phyloP scores from a whole-genome alignment of 2,329 filamentous ascomycete species.

The Triangularia setosa region DNA sequence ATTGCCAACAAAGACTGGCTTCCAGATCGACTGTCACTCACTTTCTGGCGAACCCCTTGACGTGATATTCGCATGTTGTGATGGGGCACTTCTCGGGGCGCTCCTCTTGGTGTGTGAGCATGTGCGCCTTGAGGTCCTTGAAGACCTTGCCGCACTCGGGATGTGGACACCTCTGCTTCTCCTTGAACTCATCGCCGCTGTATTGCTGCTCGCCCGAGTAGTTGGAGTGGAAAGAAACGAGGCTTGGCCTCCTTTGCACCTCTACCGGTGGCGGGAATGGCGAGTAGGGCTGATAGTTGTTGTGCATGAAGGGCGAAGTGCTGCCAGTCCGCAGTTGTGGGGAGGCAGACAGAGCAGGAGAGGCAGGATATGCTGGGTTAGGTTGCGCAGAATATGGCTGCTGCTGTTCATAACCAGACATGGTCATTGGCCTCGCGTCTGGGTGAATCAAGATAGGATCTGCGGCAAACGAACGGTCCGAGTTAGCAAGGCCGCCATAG shows the following conservation, averaged over 20 bases:
- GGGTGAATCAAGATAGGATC: conserved; percentile 56
- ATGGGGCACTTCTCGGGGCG: conserved; percentile 94
- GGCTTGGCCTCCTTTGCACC: conserved; percentile 60
- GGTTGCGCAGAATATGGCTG: conserved; percentile 43
- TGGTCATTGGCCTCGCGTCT: conserved; percentile 46
- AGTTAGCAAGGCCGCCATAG: conserved; percentile 34
- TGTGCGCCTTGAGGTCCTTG: conserved; percentile 90
- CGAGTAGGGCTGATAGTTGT: conserved; percentile 48
- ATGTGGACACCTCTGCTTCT: conserved; percentile 72
- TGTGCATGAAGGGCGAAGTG: conserved; percentile 62
- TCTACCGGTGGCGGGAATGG: conserved; percentile 48
- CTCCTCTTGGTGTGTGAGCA: conserved; percentile 89
- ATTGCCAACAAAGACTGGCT: neutral
- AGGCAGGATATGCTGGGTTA: conserved; percentile 50
- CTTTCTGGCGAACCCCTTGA: conserved; percentile 89
- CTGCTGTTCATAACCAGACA: conserved; percentile 48
- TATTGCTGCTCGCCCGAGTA: conserved; percentile 57
- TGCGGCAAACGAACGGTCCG: conserved; percentile 30
- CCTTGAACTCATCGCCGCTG: conserved; percentile 61
- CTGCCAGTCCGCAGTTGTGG: conserved; percentile 53
- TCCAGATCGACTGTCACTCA: conserved; percentile 8
- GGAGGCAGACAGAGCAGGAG: conserved; percentile 59
- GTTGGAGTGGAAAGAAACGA: conserved; percentile 65
- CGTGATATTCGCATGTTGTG: conserved; percentile 83
- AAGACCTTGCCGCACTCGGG: conserved; percentile 81